These are phyloP conservation scores for Pistacia vera DNA, from an alignment of 345 rosid genomes.

Conservation along the genomic window DNA sequence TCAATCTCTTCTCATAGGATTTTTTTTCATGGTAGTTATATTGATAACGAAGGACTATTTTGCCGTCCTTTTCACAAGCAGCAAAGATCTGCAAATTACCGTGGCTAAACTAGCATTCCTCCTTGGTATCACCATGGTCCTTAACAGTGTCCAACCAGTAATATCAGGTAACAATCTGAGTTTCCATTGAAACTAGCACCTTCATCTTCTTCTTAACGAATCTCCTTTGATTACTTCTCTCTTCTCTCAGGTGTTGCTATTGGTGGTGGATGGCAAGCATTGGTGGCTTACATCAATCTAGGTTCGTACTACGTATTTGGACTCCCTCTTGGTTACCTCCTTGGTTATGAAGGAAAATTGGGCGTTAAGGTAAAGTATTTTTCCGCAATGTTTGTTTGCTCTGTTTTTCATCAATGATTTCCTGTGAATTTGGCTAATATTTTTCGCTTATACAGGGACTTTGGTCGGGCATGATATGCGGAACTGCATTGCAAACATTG, in stretches of 20 bases:
- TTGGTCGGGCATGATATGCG: slow-evolving; percentile 84
- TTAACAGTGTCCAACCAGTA: too few relatives aligned
- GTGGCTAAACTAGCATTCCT: slow-evolving; percentile 63
- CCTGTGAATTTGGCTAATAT: not conserved
- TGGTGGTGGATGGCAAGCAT: slow-evolving; percentile 89
- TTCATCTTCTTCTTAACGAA: not conserved
- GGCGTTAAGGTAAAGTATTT: slow-evolving; percentile 58
- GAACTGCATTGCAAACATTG: slow-evolving; percentile 70
- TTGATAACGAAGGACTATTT: slow-evolving; percentile 55
- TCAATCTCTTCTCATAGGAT: slow-evolving; percentile 62
- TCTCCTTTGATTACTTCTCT: not conserved
- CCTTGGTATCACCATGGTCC: slow-evolving; percentile 77
- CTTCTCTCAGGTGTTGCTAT: slow-evolving; percentile 68
- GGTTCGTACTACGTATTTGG: slow-evolving; percentile 77
- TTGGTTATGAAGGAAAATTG: slow-evolving; percentile 60
- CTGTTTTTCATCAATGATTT: not conserved
- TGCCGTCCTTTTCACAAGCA: slow-evolving; percentile 63
- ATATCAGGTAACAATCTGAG: slow-evolving; percentile 57
- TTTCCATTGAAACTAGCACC: too few relatives aligned
- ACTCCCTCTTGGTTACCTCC: slow-evolving; percentile 70
- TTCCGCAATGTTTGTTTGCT: not conserved
- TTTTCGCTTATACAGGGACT: slow-evolving; percentile 47
- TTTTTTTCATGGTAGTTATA: slow-evolving; percentile 59
- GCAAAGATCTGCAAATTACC: slow-evolving; percentile 47
- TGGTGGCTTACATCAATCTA: slow-evolving; percentile 80